Evolutionary conservation across 1,284 basidiomycete genomes (phyloP).

Genomic region (Coniferiporia weirii): DNA sequence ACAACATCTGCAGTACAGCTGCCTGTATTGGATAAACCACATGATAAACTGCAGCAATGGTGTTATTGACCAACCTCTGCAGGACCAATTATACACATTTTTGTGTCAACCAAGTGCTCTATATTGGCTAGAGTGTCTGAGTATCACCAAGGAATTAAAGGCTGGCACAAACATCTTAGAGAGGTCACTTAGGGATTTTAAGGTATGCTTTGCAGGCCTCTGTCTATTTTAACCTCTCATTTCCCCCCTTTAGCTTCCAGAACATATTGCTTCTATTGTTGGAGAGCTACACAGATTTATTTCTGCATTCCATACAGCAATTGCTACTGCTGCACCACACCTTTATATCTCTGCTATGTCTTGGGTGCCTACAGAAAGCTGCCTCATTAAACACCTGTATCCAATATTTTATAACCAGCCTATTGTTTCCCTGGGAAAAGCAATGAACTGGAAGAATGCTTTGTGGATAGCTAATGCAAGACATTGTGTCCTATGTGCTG

Average conservation of each 20-base stretch:
- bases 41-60: background rate
- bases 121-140: conserved; percentile 1
- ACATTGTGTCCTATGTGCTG: background rate
- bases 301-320: background rate
- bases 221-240: too few relatives aligned
- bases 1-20: background rate
- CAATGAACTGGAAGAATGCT: background rate
- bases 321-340: background rate
- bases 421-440: background rate
- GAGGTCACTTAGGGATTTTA: too few relatives aligned
- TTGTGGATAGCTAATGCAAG: background rate
- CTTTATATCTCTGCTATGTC: background rate
- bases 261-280: background rate
- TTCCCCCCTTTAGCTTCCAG: too few relatives aligned
- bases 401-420: background rate
- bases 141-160: too few relatives aligned
- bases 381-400: background rate
- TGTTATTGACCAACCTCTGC: too few relatives aligned
- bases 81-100: background rate
- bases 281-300: background rate
- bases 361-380: background rate
- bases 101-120: background rate
- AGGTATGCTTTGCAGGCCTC: too few relatives aligned
- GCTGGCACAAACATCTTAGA: too few relatives aligned
- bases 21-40: background rate